A percentile compares a stretch with the other conserved stretches of the same genome.
These are phyloP conservation scores for Parastagonospora avenae DNA, from an alignment of 2,329 filamentous ascomycete genomes.

Conservation along the genomic window DNA sequence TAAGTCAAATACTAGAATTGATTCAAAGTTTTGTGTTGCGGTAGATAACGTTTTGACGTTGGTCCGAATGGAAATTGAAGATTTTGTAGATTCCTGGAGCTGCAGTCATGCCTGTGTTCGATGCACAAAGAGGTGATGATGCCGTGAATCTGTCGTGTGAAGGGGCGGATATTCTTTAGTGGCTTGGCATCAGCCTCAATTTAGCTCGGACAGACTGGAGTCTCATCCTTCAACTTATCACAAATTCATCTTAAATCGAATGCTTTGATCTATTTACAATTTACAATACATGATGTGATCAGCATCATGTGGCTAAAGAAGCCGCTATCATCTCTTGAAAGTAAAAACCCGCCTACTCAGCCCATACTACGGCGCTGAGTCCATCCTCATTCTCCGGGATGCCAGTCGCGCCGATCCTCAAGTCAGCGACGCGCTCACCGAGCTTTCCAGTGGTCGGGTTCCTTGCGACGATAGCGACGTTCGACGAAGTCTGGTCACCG, in stretches of 20 bases:
- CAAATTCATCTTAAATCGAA: no score
- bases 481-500: slow-evolving; percentile 39
- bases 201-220: no score
- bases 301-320: background rate
- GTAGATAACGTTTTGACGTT: background rate
- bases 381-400: slow-evolving; percentile 40
- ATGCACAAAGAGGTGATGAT: slow-evolving; percentile 3
- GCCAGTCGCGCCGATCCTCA: slow-evolving; percentile 33
- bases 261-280: no score
- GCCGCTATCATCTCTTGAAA: background rate
- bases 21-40: background rate
- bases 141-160: no score
- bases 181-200: no score
- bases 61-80: no score
- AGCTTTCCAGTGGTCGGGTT: slow-evolving; percentile 35
- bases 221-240: no score
- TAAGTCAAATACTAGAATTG: background rate
- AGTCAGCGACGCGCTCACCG: slow-evolving; percentile 26
- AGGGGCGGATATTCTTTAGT: no score
- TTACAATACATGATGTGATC: no score
- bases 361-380: slow-evolving; percentile 42
- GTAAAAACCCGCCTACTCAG: slow-evolving; percentile 24
- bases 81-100: no score
- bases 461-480: slow-evolving; percentile 39
- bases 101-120: background rate